Percentiles rank a stretch among this genome's conserved stretches.
Conservation (phyloP, 306 rosid species). For the Mucuna pruriens region DNA sequence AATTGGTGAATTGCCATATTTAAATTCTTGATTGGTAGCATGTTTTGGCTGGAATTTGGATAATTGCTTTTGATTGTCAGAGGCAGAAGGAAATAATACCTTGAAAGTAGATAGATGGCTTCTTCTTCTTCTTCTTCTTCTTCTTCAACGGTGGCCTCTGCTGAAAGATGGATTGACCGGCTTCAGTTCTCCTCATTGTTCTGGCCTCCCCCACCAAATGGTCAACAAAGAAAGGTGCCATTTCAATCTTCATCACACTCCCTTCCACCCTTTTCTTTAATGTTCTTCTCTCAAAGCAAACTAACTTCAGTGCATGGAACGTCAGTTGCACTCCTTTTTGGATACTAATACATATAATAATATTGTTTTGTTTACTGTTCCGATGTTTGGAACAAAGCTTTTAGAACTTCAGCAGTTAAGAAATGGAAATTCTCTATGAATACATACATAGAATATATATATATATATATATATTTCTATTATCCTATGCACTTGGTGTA, state of each 20-base stretch:
- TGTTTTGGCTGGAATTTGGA: constrained; percentile 48
- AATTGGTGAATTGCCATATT: constrained; percentile 65
- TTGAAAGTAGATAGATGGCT: constrained; percentile 34
- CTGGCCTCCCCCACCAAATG: constrained; percentile 85
- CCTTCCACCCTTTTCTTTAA: background rate
- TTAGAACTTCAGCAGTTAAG: constrained; percentile 2
- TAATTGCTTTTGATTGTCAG: constrained; percentile 36
- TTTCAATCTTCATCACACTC: background rate
- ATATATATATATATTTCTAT: background rate
- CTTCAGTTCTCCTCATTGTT: constrained; percentile 80
- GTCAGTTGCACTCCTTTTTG: background rate
- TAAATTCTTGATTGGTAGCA: constrained; percentile 67
- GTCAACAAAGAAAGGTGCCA: constrained; percentile 69
- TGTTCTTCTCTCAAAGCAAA: background rate
- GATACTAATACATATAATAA: background rate
- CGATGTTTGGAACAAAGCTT: background rate
- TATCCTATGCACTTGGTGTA: background rate
- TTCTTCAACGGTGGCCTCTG: constrained; percentile 61
- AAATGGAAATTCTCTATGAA: constrained; percentile 16
- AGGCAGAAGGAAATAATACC: constrained; percentile 17
- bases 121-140: constrained; percentile 40
- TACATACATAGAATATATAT: background rate
- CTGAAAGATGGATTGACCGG: constrained; percentile 79
- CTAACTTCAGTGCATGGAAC: background rate
- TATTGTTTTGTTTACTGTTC: background rate